Conservation (phyloP, 176 grass and related monocot genomes). For the Avena sativa region DNA sequence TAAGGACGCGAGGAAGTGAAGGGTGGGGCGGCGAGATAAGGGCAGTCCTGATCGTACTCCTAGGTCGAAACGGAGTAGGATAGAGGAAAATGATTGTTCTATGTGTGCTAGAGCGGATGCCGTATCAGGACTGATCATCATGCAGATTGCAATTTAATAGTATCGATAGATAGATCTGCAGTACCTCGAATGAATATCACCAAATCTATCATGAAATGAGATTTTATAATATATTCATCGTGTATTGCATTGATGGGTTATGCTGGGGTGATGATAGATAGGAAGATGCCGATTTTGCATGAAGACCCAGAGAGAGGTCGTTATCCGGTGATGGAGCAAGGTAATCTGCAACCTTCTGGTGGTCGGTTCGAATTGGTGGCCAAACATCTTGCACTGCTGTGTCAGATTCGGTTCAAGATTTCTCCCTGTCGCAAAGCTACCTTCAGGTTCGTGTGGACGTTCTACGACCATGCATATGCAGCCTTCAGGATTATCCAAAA, state of each 20-base stretch:
- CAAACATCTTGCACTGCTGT: slow-evolving; percentile 45
- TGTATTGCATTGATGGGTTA: neutral
- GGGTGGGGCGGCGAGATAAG: too few relatives aligned
- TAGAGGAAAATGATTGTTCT: too few relatives aligned
- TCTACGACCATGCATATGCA: neutral
- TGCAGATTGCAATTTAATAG: too few relatives aligned
- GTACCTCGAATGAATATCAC: neutral
- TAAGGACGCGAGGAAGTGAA: too few relatives aligned
- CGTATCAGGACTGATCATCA: too few relatives aligned
- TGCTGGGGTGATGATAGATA: neutral
- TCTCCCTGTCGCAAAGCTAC: neutral
- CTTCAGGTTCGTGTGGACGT: slow-evolving; percentile 32
- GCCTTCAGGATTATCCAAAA: slow-evolving; percentile 32
- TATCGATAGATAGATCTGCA: neutral
- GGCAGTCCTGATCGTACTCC: too few relatives aligned
- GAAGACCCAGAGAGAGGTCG: slow-evolving; percentile 23
- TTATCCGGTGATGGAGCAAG: slow-evolving; percentile 12
- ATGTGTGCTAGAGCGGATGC: too few relatives aligned
- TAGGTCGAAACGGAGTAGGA: too few relatives aligned
- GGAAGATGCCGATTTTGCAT: slow-evolving; percentile 28
- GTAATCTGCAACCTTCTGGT: slow-evolving; percentile 24
- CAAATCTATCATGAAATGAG: neutral
- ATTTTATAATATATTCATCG: neutral
- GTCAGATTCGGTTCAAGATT: slow-evolving; percentile 33
- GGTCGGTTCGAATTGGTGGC: slow-evolving; percentile 53